These are phyloP conservation scores for Thamnidium elegans DNA, from an alignment of 192 early-diverging fungal genomes.

Conservation along the genomic window DNA sequence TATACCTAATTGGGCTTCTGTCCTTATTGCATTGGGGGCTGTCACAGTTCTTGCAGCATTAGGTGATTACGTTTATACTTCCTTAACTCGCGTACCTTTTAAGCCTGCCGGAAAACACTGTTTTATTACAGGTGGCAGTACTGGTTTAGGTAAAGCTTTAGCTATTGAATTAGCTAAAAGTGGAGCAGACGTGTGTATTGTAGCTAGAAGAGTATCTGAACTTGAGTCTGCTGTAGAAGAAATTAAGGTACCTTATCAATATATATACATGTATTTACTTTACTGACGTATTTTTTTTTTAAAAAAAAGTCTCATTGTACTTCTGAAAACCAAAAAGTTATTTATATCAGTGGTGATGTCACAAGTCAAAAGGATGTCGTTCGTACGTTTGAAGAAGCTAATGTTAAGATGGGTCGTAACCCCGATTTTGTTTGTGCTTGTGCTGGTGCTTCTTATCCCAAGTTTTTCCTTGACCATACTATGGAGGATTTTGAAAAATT, in stretches of 20 bases:
- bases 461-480: conserved; percentile 63
- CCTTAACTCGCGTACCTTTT: conserved; percentile 28
- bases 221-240: conserved; percentile 56
- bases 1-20: conserved; percentile 30
- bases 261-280: neutral
- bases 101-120: conserved; percentile 58
- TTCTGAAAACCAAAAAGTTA: conserved; percentile 39
- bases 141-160: conserved; percentile 64
- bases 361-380: conserved; percentile 48
- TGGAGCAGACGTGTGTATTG: conserved; percentile 70
- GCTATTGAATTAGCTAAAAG: conserved; percentile 61
- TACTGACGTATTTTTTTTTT: neutral
- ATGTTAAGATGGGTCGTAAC: conserved; percentile 41
- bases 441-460: conserved; percentile 57
- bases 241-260: conserved; percentile 46
- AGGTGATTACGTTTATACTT: conserved; percentile 16
- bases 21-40: conserved; percentile 25
- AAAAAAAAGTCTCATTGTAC: neutral
- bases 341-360: conserved; percentile 62
- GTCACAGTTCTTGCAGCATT: conserved; percentile 11
- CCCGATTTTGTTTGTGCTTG: conserved; percentile 57
- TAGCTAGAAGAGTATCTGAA: conserved; percentile 47
- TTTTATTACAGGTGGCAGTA: conserved; percentile 73
- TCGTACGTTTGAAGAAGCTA: conserved; percentile 57
- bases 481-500: conserved; percentile 51